phyloP scores from a whole-genome alignment of 2,329 filamentous ascomycete genomes.

The Phoma sp. region DNA sequence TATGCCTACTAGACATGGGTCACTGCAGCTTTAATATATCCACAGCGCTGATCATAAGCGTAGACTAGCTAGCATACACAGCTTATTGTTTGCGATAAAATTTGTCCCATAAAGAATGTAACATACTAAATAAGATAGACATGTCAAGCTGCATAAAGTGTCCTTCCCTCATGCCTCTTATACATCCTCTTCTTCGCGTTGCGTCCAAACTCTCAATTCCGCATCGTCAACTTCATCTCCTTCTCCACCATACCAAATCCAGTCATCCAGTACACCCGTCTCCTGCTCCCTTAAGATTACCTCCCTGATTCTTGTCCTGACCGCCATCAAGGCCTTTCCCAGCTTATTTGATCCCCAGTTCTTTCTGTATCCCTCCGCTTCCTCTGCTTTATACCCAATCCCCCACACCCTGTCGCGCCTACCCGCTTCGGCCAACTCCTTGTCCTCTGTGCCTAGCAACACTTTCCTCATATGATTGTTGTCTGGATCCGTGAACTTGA shows the following conservation, averaged over 20 bases:
- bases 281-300: background rate
- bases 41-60: no score
- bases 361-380: constrained; percentile 43
- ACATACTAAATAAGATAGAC: no score
- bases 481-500: background rate
- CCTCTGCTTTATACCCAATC: constrained; percentile 18
- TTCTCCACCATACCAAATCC: background rate
- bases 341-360: constrained; percentile 68
- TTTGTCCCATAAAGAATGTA: no score
- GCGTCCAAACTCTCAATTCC: background rate
- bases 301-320: background rate
- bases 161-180: no score
- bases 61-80: no score
- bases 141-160: no score
- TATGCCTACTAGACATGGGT: no score
- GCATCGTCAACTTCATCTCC: background rate
- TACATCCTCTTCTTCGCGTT: no score
- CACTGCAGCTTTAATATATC: no score
- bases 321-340: background rate
- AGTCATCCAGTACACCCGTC: background rate
- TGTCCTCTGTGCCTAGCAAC: background rate
- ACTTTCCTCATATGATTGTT: background rate
- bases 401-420: constrained; percentile 23
- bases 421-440: constrained; percentile 63
- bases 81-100: no score